These are phyloP conservation scores for Fomitopsis serialis DNA, from an alignment of 768 basidiomycete genomes.

Conservation along the genomic window DNA sequence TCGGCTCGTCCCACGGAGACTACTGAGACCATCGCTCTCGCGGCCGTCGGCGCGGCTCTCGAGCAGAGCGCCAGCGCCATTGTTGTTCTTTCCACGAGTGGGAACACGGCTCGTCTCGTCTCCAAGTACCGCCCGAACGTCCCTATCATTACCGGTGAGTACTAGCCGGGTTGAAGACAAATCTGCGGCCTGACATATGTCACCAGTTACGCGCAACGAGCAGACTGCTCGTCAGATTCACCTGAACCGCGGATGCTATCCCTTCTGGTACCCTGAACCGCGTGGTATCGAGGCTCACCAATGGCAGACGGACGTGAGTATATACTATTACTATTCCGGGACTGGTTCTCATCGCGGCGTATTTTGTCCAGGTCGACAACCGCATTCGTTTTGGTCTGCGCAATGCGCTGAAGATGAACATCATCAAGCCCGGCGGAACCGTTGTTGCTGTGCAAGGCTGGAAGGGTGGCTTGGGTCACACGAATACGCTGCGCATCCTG, in stretches of 20 bases:
- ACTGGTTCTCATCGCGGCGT: neutral
- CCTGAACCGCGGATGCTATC: conserved; percentile 94
- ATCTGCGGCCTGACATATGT: neutral
- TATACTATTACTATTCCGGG: neutral
- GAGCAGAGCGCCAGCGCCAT: conserved; percentile 96
- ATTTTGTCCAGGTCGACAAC: conserved; percentile 64
- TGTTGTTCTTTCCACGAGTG: conserved; percentile 93
- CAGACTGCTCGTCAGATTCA: conserved; percentile 96
- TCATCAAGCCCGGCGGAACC: conserved; percentile 85
- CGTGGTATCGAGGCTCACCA: conserved; percentile 81
- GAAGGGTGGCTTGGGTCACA: conserved; percentile 96
- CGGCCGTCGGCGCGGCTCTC: conserved; percentile 90
- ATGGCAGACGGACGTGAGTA: conserved; percentile 94
- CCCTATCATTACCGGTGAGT: conserved; percentile 90
- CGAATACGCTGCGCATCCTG: conserved; percentile 83
- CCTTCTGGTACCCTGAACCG: conserved; percentile 95
- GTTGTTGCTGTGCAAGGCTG: conserved; percentile 98
- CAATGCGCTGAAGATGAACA: conserved; percentile 74
- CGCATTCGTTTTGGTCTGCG: conserved; percentile 86
- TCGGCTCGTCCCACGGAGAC: conserved; percentile 90
- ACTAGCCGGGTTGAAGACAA: neutral
- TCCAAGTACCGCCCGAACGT: conserved; percentile 94
- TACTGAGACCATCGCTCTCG: conserved; percentile 92
- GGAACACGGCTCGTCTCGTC: conserved; percentile 91
- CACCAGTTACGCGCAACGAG: conserved; percentile 86